Conservation (phyloP, 257 asterid species). For the Linderniella brevidens region DNA sequence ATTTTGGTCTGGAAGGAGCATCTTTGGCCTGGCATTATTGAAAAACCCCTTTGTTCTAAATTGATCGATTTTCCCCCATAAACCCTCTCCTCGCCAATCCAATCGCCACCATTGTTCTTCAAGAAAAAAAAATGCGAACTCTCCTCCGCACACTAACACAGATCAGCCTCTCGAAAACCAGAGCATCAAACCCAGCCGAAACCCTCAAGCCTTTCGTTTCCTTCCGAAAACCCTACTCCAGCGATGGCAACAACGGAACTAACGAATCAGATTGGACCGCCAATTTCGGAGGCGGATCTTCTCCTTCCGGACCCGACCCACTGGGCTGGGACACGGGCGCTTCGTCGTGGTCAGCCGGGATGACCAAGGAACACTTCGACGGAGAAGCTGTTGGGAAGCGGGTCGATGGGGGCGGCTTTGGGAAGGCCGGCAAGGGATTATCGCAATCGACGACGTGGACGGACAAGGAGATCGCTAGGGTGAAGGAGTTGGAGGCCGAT, state of each 20-base stretch:
- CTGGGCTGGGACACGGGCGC: conserved; percentile 53
- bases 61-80: no score
- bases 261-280: conserved; percentile 35
- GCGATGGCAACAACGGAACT: conserved; percentile 12
- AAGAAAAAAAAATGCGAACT: conserved; percentile 24
- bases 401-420: conserved; percentile 10
- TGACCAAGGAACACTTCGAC: conserved; percentile 76
- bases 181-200: conserved; percentile 4
- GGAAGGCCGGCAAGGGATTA: conserved; percentile 8
- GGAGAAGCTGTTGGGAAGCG: conserved; percentile 68
- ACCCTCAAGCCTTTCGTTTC: conserved; percentile 12
- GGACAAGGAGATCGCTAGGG: conserved; percentile 21
- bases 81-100: no score
- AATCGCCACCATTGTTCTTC: no score
- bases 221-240: conserved; percentile 1
- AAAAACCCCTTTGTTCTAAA: no score
- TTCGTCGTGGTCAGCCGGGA: conserved; percentile 78
- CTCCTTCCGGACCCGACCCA: conserved; percentile 16
- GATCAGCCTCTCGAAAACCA: conserved; percentile 14
- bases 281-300: conserved; percentile 28
- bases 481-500: conserved; percentile 28
- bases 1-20: no score
- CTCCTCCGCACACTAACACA: conserved; percentile 31
- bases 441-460: conserved; percentile 35
- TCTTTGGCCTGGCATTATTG: no score